Percentiles rank a stretch among this genome's conserved stretches.
Evolutionary conservation across 129 eudicot species (phyloP).

Genomic region (Erigeron canadensis): DNA sequence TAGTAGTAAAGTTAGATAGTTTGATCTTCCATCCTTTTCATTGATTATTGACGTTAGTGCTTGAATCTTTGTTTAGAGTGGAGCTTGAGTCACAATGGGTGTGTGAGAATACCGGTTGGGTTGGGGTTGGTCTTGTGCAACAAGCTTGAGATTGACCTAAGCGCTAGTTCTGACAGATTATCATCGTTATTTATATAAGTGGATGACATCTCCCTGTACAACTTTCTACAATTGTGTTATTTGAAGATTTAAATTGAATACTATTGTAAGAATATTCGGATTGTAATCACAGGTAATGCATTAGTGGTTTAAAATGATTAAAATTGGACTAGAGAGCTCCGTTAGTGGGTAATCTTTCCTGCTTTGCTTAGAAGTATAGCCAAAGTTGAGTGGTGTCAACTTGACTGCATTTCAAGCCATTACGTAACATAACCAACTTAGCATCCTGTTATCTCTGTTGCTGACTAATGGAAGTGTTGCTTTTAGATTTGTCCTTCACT

Average conservation of each 20-base stretch:
- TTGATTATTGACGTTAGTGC: conserved; percentile 1
- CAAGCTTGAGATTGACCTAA: neutral
- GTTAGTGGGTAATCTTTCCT: too few relatives aligned
- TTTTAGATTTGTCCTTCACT: conserved; percentile 85
- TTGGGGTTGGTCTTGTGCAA: neutral
- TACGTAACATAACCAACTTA: neutral
- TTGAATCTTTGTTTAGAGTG: neutral
- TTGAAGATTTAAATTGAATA: too few relatives aligned
- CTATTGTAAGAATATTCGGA: too few relatives aligned
- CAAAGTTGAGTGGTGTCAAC: too few relatives aligned
- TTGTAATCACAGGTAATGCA: too few relatives aligned
- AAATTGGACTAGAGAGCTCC: too few relatives aligned
- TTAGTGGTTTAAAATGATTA: too few relatives aligned
- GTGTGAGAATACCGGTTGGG: neutral
- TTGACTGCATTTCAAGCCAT: neutral
- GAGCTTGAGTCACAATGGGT: neutral
- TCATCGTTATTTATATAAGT: too few relatives aligned
- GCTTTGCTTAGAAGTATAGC: too few relatives aligned
- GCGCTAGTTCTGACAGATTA: neutral
- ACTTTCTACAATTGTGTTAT: too few relatives aligned
- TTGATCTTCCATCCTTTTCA: conserved; percentile 5
- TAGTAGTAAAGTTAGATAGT: conserved; percentile 11
- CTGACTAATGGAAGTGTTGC: neutral
- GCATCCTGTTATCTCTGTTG: neutral
- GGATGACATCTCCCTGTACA: too few relatives aligned